phyloP scores from a whole-genome alignment of 441 rosid species.

The Pelargonium myrrhifolium region DNA sequence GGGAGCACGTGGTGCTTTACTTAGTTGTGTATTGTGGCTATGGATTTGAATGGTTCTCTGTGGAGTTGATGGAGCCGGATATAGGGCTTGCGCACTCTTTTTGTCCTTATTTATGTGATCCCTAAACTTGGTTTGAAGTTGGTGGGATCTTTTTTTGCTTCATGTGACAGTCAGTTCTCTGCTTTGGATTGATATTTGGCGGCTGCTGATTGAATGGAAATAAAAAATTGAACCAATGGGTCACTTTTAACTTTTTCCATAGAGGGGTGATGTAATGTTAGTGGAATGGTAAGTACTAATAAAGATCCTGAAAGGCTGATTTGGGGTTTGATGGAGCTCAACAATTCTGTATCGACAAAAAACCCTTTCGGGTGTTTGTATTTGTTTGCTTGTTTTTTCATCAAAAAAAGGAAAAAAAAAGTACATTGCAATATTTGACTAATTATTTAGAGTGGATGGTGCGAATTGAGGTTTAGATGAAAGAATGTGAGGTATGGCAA shows the following conservation, averaged over 20 bases:
- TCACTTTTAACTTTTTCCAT: no score
- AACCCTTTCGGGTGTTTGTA: not conserved
- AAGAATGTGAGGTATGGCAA: not conserved
- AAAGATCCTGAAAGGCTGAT: not conserved
- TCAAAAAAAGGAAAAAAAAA: not conserved
- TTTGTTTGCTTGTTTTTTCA: not conserved
- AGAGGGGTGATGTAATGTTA: no score
- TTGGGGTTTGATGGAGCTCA: not conserved
- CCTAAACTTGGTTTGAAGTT: not conserved
- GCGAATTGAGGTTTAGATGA: not conserved
- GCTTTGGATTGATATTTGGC: not conserved
- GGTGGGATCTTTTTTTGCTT: not conserved
- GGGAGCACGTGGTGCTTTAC: no score
- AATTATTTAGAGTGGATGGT: not conserved
- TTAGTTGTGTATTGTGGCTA: not conserved
- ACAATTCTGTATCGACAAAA: not conserved
- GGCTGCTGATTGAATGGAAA: not conserved
- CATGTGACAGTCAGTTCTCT: not conserved
- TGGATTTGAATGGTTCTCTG: not conserved
- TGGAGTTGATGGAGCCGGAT: not conserved
- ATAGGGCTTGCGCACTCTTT: not conserved
- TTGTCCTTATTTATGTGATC: not conserved
- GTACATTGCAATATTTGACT: not conserved
- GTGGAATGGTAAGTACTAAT: no score
- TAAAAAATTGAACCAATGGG: no score